A percentile compares a stretch with the other conserved stretches of the same genome.
Evolutionary conservation across 106 monocot genomes (phyloP).

Genomic region (Alisma plantagoaquatica): DNA sequence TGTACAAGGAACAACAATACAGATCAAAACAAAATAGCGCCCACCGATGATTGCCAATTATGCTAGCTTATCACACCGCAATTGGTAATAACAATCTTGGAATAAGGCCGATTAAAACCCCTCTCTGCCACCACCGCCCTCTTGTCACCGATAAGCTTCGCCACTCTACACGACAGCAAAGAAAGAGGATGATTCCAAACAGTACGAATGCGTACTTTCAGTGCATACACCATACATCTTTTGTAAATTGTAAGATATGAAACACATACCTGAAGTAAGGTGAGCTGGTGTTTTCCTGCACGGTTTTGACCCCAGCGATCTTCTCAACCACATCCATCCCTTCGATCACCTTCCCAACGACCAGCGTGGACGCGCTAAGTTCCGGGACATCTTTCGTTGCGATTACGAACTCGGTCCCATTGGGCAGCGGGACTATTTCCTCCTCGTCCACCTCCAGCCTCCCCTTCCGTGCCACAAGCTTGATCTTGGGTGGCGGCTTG

Average conservation of each 20-base stretch:
- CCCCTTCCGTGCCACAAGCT: conserved; percentile 44
- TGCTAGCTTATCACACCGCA: conserved; percentile 25
- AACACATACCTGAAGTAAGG: conserved; percentile 73
- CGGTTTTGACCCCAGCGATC: conserved; percentile 32
- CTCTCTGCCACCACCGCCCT: conserved; percentile 48
- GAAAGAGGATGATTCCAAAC: too few species aligned
- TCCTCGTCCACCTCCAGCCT: conserved; percentile 49
- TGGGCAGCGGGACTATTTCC: conserved; percentile 28
- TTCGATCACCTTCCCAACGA: conserved; percentile 36
- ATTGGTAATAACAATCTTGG: conserved; percentile 36
- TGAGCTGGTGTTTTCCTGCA: conserved; percentile 42
- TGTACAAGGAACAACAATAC: too few species aligned
- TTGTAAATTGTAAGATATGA: too few species aligned
- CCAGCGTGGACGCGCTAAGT: conserved; percentile 22
- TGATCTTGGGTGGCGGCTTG: conserved; percentile 36
- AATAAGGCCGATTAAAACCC: conserved; percentile 50
- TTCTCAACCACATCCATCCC: conserved; percentile 54
- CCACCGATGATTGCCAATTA: too few species aligned
- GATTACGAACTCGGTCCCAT: conserved; percentile 55
- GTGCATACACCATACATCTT: too few species aligned
- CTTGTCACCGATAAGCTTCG: conserved; percentile 53
- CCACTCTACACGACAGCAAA: conserved; percentile 41
- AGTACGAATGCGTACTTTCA: too few species aligned
- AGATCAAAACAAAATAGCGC: too few species aligned
- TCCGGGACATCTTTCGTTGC: conserved; percentile 28